Evolutionary conservation across 2,329 filamentous ascomycete genomes (phyloP).

Genomic region (Thyridium curvatum): DNA sequence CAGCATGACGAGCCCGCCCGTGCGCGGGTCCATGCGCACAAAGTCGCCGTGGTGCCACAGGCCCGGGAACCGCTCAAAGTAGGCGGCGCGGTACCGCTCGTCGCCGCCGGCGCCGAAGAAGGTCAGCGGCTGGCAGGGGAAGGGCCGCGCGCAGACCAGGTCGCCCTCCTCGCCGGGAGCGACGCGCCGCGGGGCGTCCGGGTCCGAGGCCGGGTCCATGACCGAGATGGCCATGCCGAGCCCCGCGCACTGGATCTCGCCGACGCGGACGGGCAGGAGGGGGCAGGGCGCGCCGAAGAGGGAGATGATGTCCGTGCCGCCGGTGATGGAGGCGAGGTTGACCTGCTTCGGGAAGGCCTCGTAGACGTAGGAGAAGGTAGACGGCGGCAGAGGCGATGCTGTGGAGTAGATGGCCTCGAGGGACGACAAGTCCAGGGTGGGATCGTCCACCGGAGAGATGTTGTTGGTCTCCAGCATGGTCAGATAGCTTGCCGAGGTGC

Average conservation of each 20-base stretch:
- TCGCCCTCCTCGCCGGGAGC: slow-evolving; percentile 70
- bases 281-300: slow-evolving; percentile 84
- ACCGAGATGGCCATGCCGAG: slow-evolving; percentile 72
- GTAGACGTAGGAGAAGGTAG: slow-evolving; percentile 89
- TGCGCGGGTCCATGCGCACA: slow-evolving; percentile 61
- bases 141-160: slow-evolving; percentile 78
- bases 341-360: slow-evolving; percentile 70
- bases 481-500: slow-evolving; percentile 90
- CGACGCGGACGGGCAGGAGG: slow-evolving; percentile 63
- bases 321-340: slow-evolving; percentile 89
- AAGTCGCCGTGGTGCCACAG: slow-evolving; percentile 97
- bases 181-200: slow-evolving; percentile 41
- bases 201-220: slow-evolving; percentile 47
- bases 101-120: slow-evolving; percentile 75
- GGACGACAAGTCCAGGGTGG: slow-evolving; percentile 49
- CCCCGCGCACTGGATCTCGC: slow-evolving; percentile 72
- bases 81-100: slow-evolving; percentile 73
- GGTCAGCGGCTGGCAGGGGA: slow-evolving; percentile 83
- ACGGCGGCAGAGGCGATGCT: slow-evolving; percentile 84
- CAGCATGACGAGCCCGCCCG: slow-evolving; percentile 81
- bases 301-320: slow-evolving; percentile 94
- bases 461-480: slow-evolving; percentile 79
- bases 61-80: slow-evolving; percentile 76
- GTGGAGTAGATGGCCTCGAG: slow-evolving; percentile 90
- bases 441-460: slow-evolving; percentile 50